Evolutionary conservation across 768 basidiomycete genomes (phyloP).

Genomic region (Daedalea quercina): DNA sequence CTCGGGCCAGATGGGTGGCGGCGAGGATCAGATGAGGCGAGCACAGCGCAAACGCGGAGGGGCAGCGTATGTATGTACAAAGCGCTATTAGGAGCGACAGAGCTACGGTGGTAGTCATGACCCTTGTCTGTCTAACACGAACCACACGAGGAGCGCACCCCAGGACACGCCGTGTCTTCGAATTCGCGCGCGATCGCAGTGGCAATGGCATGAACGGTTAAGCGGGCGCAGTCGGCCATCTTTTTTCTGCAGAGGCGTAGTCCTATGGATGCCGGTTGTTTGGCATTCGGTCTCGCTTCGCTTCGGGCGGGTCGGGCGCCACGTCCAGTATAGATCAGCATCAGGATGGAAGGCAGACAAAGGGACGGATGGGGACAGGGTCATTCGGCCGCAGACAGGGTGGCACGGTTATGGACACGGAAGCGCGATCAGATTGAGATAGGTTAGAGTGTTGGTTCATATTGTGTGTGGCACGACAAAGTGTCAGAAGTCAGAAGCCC

Average conservation of each 20-base stretch:
- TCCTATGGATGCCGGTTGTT: neutral
- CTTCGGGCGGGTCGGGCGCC: neutral
- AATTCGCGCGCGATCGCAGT: neutral
- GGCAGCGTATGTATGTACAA: neutral
- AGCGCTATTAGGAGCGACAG: too few relatives aligned
- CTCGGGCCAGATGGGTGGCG: neutral
- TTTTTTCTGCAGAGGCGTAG: neutral
- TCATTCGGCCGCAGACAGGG: neutral
- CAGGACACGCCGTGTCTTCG: neutral
- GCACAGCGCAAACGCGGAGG: neutral
- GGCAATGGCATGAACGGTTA: neutral
- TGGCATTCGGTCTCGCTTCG: neutral
- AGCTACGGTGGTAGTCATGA: neutral
- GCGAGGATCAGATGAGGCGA: neutral
- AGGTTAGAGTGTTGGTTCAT: neutral
- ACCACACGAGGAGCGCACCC: neutral
- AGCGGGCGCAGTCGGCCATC: neutral
- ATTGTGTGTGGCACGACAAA: neutral
- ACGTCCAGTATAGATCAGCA: neutral
- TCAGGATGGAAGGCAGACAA: neutral
- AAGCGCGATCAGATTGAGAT: neutral
- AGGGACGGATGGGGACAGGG: neutral
- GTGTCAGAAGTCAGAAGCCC: slow-evolving; percentile 45
- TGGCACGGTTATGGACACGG: neutral
- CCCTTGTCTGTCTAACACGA: neutral